Percentiles rank a stretch among this genome's conserved stretches.
These are phyloP conservation scores for Trichoderma sp. DNA, from an alignment of 2,329 filamentous ascomycete genomes.

Conservation along the genomic window DNA sequence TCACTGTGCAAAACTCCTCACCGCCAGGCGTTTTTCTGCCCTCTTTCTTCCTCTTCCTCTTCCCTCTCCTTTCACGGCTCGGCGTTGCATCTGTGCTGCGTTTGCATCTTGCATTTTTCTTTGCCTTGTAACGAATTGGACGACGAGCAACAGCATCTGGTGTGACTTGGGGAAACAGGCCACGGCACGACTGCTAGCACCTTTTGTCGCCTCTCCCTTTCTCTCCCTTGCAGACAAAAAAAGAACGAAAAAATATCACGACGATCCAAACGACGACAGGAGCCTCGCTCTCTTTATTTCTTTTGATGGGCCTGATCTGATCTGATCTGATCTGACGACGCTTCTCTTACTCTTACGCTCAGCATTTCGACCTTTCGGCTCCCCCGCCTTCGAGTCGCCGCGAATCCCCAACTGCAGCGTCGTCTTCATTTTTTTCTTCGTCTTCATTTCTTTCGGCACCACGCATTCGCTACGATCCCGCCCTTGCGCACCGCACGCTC, in stretches of 20 bases:
- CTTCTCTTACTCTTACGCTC: not conserved
- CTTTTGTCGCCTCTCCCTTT: not conserved
- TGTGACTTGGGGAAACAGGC: not conserved
- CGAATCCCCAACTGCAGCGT: not conserved
- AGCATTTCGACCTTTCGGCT: not conserved
- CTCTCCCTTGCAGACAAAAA: slow-evolving; percentile 4
- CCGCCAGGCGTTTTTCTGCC: not conserved
- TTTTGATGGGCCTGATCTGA: slow-evolving; percentile 4
- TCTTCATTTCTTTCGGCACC: not conserved
- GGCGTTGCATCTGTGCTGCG: slow-evolving; percentile 14
- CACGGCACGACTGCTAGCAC: not conserved
- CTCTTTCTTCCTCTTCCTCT: not conserved
- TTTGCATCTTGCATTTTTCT: slow-evolving; percentile 13
- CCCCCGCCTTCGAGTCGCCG: slow-evolving; percentile 8
- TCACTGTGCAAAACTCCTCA: not conserved
- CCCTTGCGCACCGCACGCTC: slow-evolving; percentile 14
- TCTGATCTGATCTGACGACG: slow-evolving; percentile 5
- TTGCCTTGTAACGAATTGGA: slow-evolving; percentile 4
- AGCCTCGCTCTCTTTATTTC: slow-evolving; percentile 4
- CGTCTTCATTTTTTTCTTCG: not conserved
- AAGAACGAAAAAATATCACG: not conserved
- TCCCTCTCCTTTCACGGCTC: not conserved
- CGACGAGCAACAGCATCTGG: not conserved
- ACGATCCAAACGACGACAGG: not conserved
- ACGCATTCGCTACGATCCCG: not conserved